Conservation (phyloP, 2,329 filamentous ascomycete species). For the Paecilomyces sp. region DNA sequence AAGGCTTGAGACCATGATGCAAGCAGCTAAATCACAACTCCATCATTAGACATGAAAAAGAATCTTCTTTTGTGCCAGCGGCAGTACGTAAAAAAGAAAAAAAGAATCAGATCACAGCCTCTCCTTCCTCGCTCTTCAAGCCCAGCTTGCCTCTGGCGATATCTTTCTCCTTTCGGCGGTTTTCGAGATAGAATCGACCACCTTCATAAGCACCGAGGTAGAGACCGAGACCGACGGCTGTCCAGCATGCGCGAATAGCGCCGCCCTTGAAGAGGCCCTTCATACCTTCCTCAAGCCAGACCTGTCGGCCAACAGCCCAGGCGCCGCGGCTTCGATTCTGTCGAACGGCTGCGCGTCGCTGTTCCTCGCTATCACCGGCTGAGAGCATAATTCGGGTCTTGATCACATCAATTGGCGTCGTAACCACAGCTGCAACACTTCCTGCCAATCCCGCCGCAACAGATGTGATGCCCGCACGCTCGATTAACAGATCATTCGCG, state of each 20-base stretch:
- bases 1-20: not conserved
- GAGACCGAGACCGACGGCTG: conserved; percentile 71
- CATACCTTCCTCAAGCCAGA: conserved; percentile 61
- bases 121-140: conserved; percentile 1
- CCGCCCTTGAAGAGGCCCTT: conserved; percentile 69
- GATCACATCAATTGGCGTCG: conserved; percentile 81
- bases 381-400: conserved; percentile 85
- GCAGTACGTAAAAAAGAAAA: not conserved
- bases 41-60: not conserved
- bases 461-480: conserved; percentile 66
- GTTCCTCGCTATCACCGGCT: conserved; percentile 34
- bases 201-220: conserved; percentile 85
- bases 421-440: conserved; percentile 68
- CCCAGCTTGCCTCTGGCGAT: conserved; percentile 1
- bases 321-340: conserved; percentile 19
- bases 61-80: not conserved
- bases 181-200: conserved; percentile 56
- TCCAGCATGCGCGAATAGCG: conserved; percentile 68
- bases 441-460: conserved; percentile 67
- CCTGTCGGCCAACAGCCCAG: conserved; percentile 55
- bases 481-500: conserved; percentile 39
- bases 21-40: not conserved
- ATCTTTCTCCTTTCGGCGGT: conserved; percentile 15
- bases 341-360: conserved; percentile 4
- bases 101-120: conserved; percentile 3